Evolutionary conservation across 1,284 basidiomycete species (phyloP).

Genomic region (Sanghuangporus sanghuang): DNA sequence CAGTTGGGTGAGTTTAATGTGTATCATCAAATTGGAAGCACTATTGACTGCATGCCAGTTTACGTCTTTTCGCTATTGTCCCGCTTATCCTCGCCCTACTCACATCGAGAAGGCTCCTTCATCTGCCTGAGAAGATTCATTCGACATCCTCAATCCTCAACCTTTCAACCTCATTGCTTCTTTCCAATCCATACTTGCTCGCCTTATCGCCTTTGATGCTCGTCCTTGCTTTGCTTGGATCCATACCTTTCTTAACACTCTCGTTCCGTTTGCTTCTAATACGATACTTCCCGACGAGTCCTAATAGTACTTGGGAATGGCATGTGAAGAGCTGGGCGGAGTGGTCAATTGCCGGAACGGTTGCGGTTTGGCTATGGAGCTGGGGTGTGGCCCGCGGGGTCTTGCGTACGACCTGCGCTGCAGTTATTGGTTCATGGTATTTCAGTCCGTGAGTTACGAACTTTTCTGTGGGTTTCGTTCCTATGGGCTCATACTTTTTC

Average conservation of each 20-base stretch:
- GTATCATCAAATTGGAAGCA: constrained; percentile 4
- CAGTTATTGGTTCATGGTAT: constrained; percentile 90
- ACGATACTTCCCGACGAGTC: constrained; percentile 49
- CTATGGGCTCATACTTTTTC: constrained; percentile 10
- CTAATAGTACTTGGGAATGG: constrained; percentile 49
- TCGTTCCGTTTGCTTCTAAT: constrained; percentile 77
- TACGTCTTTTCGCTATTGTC: constrained; percentile 74
- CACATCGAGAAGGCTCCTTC: constrained; percentile 67
- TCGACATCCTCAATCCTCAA: constrained; percentile 74
- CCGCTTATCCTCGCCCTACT: constrained; percentile 67
- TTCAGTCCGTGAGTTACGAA: constrained; percentile 63
- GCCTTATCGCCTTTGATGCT: constrained; percentile 78
- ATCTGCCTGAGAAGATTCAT: constrained; percentile 62
- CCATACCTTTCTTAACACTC: constrained; percentile 82
- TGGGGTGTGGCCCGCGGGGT: constrained; percentile 86
- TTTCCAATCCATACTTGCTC: constrained; percentile 77
- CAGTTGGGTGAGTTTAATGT: constrained; percentile 57
- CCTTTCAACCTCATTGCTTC: constrained; percentile 73
- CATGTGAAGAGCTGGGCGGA: constrained; percentile 77
- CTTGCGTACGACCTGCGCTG: constrained; percentile 72
- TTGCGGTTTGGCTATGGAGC: constrained; percentile 82
- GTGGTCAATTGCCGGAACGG: constrained; percentile 70
- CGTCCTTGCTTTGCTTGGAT: constrained; percentile 63
- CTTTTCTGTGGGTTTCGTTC: background rate
- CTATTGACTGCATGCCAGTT: constrained; percentile 28